phyloP scores from a whole-genome alignment of 345 rosid genomes.

The Jatropha curcas region DNA sequence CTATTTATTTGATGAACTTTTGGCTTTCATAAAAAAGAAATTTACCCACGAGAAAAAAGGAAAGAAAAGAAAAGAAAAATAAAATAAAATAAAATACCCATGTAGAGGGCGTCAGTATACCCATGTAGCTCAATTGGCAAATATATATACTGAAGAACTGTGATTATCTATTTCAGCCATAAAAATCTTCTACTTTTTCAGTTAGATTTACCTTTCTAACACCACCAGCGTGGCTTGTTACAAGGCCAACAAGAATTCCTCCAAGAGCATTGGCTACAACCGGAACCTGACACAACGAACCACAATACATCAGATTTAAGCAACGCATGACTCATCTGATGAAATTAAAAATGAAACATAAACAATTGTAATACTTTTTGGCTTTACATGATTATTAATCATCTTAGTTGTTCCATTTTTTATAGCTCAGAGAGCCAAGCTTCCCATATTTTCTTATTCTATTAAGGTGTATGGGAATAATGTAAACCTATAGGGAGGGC shows the following conservation, averaged over 20 bases:
- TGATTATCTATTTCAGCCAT: neutral
- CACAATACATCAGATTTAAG: neutral
- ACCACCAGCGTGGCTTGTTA: constrained; percentile 95
- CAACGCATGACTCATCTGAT: neutral
- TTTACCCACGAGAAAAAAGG: neutral
- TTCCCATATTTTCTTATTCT: neutral
- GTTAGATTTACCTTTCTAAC: constrained; percentile 73
- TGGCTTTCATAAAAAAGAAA: neutral
- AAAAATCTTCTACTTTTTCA: neutral
- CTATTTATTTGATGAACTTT: neutral
- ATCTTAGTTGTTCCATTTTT: neutral
- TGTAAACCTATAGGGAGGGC: neutral
- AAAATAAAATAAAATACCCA: no score
- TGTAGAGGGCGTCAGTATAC: no score
- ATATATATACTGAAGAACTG: neutral
- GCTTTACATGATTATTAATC: neutral
- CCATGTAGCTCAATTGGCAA: no score
- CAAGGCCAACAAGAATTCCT: constrained; percentile 94
- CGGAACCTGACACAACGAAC: constrained; percentile 59
- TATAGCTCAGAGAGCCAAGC: neutral
- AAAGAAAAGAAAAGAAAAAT: neutral
- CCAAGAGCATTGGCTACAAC: constrained; percentile 80
- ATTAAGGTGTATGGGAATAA: neutral
- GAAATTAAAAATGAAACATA: constrained; percentile 1
- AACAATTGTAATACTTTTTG: neutral